Base-by-base conservation (phyloP, 495 filamentous ascomycete genomes). In the Daldinia caldariorum region DNA sequence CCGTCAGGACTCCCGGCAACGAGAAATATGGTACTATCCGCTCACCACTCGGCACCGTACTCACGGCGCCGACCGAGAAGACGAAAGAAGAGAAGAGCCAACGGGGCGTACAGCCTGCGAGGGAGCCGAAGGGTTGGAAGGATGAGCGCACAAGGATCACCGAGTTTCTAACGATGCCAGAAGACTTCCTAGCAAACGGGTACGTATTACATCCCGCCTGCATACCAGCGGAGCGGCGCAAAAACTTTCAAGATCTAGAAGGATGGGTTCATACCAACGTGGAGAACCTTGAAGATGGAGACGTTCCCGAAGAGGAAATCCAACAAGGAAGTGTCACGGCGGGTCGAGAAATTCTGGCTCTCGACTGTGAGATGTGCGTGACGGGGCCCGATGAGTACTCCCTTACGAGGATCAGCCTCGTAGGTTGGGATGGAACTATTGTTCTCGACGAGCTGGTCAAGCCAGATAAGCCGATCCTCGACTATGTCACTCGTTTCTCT, bases 351-450 rank as follows among this genome's bases (percentile, higher is more conserved):
- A 81, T 98, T 6, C 79, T 95, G 22, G 89, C 92, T 9, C 83
- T 99, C 56, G 95, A 99, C 72, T 99, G 95, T 76, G 95, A 99
- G 76, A 99, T 99, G 95, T 97, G 93, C 73, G 86, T 89, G 75
- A 94, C 94, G 0, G 90, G 90, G 66, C 87, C 86, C 18, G 87
- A 86, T 8, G 86, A 90, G 54, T 90, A 87, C 26, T 94, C 93
- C 51, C 87, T 99, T 51, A 94, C 95, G 0, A 88, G 95, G 32
- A 90, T 98, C 77, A 96, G 92, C 76, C 69, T 99, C 29, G 81
- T 98, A 7, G 79, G 85, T 54, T 99, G 95, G 95, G 91, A 92
- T 73, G 93, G 92, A 14, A 87, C 88, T 38, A 86, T 90, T 4
- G 80, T 97, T 12, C 80, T 98, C 29, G 95, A 99, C 70, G 89